Evolutionary conservation across 2,329 filamentous ascomycete genomes (phyloP).

Genomic region (Phyllosticta ampelicida): DNA sequence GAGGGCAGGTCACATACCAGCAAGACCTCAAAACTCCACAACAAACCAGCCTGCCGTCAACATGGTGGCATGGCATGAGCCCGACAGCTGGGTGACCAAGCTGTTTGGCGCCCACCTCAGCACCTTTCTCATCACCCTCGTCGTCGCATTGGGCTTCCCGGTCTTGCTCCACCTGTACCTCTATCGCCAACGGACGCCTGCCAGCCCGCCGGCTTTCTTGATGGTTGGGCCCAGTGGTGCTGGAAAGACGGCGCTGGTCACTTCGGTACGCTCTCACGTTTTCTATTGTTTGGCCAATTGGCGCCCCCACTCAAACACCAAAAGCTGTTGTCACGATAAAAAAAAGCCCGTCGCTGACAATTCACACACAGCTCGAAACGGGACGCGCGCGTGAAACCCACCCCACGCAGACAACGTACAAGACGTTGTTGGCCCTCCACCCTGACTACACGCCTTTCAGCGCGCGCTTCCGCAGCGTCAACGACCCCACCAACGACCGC

Average conservation of each 20-base stretch:
- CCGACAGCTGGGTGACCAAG: slow-evolving; percentile 33
- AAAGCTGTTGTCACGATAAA: neutral
- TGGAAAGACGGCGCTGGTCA: slow-evolving; percentile 84
- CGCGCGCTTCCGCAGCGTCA: slow-evolving; percentile 53
- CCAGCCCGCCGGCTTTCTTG: slow-evolving; percentile 63
- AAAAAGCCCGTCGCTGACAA: neutral
- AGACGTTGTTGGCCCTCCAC: slow-evolving; percentile 47
- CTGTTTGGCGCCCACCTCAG: slow-evolving; percentile 34
- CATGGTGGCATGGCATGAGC: slow-evolving; percentile 10
- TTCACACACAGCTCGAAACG: slow-evolving; percentile 38
- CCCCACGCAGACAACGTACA: slow-evolving; percentile 50
- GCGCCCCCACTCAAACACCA: neutral
- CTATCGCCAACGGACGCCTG: slow-evolving; percentile 55
- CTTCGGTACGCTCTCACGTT: slow-evolving; percentile 54
- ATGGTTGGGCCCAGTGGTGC: slow-evolving; percentile 69
- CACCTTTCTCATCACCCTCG: slow-evolving; percentile 54
- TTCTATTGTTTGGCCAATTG: neutral
- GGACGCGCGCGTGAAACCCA: slow-evolving; percentile 46
- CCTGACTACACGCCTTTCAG: slow-evolving; percentile 42
- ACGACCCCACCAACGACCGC: slow-evolving; percentile 47
- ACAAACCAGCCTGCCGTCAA: neutral
- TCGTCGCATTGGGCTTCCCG: slow-evolving; percentile 63
- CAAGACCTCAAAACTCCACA: neutral
- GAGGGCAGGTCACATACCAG: neutral
- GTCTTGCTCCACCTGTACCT: slow-evolving; percentile 67